Base-by-base conservation (phyloP, 139 green algal species). In the Chlorokybus atmophyticus region DNA sequence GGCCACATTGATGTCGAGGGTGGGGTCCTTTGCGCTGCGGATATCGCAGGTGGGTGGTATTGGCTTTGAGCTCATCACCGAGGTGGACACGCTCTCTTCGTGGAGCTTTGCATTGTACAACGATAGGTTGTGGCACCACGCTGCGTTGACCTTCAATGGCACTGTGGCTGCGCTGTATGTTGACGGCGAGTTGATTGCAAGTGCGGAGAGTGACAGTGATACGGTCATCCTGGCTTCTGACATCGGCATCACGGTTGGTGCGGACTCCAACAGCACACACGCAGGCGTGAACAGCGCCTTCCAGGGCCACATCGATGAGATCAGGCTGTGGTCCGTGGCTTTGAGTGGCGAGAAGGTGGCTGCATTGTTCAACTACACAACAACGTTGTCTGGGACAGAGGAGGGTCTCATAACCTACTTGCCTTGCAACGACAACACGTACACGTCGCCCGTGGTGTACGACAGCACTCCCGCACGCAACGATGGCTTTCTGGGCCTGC, bases 401-500 rank as follows among this genome's bases (percentile, higher is more conserved):
- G 17, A 10, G 21, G 56, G 24, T n/a, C 41, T 64, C 6, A 28
- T 66, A 8, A 30, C 32, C 24, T 66, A 66, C 48, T 21, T 60
- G 19, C 28, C 24, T 28, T 66, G 58, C 29, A 66, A 59, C 29
- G 47, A 66, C 42, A 48, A 48, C 24, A 14, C 19, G 49, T 47
- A 47, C 7, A 28, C 50, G 25, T 10, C 24, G 14, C 24, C 47
- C 14, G 27, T 59, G 6, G 58, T 48, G 5, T 66, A 48, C 32
- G 58, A 66, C 44, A 3, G 17, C 14, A 48, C 47, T 19, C 58
- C 58, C 4, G 19, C 25, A 14, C 29, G 47, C 29, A 54, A 60
- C 26, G 58, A 66, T 21, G 42, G 23, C 31, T 26, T 41, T 28
- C 29, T 66, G 27, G 58, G 58, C 27, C 58, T 66, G 55, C 21